These are phyloP conservation scores for Ophiostoma quercus DNA, from an alignment of 2,329 filamentous ascomycete genomes.

Conservation along the genomic window DNA sequence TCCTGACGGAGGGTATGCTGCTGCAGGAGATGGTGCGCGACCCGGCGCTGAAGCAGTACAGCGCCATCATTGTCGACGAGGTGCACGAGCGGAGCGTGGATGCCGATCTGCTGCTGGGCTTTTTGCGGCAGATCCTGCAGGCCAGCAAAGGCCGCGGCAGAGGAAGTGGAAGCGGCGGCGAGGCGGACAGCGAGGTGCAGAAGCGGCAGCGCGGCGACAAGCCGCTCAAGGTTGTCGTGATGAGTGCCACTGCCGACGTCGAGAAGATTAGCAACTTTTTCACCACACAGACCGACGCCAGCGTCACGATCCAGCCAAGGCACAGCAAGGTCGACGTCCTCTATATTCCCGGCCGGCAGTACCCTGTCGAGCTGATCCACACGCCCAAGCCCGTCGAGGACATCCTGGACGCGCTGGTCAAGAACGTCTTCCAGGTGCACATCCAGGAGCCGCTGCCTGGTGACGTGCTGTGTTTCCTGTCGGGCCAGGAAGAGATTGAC, in stretches of 20 bases:
- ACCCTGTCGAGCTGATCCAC: conserved; percentile 73
- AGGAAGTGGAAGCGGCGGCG: not conserved
- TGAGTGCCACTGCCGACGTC: conserved; percentile 94
- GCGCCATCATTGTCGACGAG: conserved; percentile 87
- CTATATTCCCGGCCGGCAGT: conserved; percentile 81
- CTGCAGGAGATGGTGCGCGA: conserved; percentile 89
- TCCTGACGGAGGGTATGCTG: conserved; percentile 92
- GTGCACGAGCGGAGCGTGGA: conserved; percentile 95
- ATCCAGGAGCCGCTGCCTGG: conserved; percentile 84
- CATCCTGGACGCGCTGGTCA: conserved; percentile 74
- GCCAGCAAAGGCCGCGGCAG: not conserved
- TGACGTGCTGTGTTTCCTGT: conserved; percentile 87
- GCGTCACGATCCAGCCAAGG: not conserved
- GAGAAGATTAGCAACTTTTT: conserved; percentile 76
- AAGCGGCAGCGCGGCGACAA: conserved; percentile 55
- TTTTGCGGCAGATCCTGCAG: conserved; percentile 65
- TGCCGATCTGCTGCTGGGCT: conserved; percentile 84
- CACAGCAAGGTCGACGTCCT: conserved; percentile 40
- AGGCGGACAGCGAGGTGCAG: not conserved
- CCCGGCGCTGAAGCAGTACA: conserved; percentile 76
- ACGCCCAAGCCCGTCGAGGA: conserved; percentile 69
- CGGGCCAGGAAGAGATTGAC: conserved; percentile 90
- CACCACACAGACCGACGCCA: conserved; percentile 25
- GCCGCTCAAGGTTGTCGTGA: conserved; percentile 82
- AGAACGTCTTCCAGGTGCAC: conserved; percentile 81